phyloP scores from a whole-genome alignment of 208 protist species.

The Trypanosoma cruzi region DNA sequence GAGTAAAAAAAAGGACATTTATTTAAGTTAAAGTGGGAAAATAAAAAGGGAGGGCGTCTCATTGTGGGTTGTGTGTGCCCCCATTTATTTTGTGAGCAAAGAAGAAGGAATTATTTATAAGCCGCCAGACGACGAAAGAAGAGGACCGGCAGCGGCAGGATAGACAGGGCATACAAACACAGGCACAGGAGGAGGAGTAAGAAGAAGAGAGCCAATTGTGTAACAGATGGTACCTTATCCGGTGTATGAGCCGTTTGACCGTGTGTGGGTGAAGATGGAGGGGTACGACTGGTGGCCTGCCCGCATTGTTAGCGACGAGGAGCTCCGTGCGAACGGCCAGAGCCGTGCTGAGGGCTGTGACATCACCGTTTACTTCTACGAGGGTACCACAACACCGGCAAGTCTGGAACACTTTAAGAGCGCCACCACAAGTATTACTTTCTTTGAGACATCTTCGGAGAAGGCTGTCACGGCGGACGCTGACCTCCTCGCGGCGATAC shows the following conservation, averaged over 20 bases:
- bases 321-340: conserved; percentile 28
- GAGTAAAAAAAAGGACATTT: neutral
- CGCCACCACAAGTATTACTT: conserved; percentile 54
- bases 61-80: neutral
- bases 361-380: conserved; percentile 72
- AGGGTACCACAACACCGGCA: conserved; percentile 46
- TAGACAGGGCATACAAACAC: neutral
- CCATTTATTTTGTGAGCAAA: neutral
- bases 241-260: conserved; percentile 62
- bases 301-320: conserved; percentile 57
- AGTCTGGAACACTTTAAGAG: conserved; percentile 48
- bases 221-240: conserved; percentile 15
- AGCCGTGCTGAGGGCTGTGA: conserved; percentile 37
- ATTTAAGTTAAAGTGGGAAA: neutral
- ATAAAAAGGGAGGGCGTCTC: too few relatives aligned
- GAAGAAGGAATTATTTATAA: conserved; percentile 11
- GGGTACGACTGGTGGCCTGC: conserved; percentile 87
- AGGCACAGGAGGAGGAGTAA: conserved; percentile 5
- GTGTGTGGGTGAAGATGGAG: conserved; percentile 84
- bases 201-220: conserved; percentile 3
- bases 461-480: conserved; percentile 79
- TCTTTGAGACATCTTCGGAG: conserved; percentile 84
- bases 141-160: too few relatives aligned
- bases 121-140: neutral
- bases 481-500: conserved; percentile 67